A percentile compares a stretch with the other conserved stretches of the same genome.
Conservation (phyloP, 2,329 filamentous ascomycete genomes). For the Clarireedia paspali region DNA sequence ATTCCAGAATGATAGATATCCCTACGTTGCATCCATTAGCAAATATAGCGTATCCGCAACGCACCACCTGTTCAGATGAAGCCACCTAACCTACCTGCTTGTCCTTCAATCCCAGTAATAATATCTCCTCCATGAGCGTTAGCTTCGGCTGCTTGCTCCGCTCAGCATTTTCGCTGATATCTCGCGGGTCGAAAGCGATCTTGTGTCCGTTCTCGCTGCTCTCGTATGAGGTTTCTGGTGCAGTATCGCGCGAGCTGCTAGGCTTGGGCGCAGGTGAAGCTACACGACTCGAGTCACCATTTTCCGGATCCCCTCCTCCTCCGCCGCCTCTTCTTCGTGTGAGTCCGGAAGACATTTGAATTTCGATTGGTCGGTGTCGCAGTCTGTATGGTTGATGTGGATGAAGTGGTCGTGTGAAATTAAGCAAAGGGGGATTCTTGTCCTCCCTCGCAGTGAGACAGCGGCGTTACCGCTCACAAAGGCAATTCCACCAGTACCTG, state of each 20-base stretch:
- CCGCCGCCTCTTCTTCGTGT: conserved; percentile 62
- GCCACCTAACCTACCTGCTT: conserved; percentile 76
- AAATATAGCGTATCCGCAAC: not conserved
- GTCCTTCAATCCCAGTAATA: conserved; percentile 92
- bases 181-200: conserved; percentile 94
- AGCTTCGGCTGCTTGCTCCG: conserved; percentile 96
- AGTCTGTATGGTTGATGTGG: conserved; percentile 9
- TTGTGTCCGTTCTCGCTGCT: conserved; percentile 94
- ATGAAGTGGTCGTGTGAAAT: conserved; percentile 14
- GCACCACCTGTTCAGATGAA: conserved; percentile 9
- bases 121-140: conserved; percentile 96
- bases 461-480: conserved; percentile 11
- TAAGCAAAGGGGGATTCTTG: conserved; percentile 19
- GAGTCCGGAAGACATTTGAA: conserved; percentile 43
- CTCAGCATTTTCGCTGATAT: conserved; percentile 95
- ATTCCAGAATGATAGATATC: conserved; percentile 99
- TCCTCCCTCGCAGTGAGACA: conserved; percentile 5
- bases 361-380: conserved; percentile 7
- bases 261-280: conserved; percentile 57
- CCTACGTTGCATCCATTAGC: conserved; percentile 45
- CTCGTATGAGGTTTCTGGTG: conserved; percentile 78
- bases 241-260: conserved; percentile 49
- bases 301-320: conserved; percentile 53
- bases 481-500: conserved; percentile 6
- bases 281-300: conserved; percentile 57